Base-by-base conservation (phyloP, 1,284 basidiomycete genomes). In the Agaricales sp. region DNA sequence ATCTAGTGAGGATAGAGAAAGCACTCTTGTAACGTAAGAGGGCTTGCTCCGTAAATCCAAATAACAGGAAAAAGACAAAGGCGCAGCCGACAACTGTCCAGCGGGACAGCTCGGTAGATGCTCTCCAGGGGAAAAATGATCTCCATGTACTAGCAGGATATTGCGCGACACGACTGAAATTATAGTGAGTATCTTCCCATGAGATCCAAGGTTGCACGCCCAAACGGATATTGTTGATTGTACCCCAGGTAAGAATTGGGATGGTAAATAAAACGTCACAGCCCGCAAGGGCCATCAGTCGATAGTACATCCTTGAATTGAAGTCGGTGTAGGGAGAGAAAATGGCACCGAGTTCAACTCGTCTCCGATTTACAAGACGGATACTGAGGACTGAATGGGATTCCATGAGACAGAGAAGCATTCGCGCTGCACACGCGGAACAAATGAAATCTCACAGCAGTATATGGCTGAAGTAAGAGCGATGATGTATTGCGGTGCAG, bases 31-130 rank as follows among this genome's bases (percentile, higher is more conserved):
- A 86, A 53, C 78, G 70, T 55, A 63, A 75, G 53, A 65, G 67
- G 30, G 80, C 80, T 66, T 87, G 82, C 48, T 78, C 75, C 0
- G 80, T 79, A 41, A 84, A 75, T 0, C 83, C 82, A 56, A 86
- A 83, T 65, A 82, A 80, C 1, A 57, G 64, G 59, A 85, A 82
- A 67, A 85, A 85, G 37, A 81, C 20, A 52, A 74, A 52, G 0
- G 73, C 73, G 47, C 71, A 73, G 8, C 70, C 11, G 19, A 73
- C 51, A 21, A 63, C 11, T 2, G 66, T 24, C 69, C 73, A 80
- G 16, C 74, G 67, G 3, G 56, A 62, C 18, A 69, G 37, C 55
- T 77, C 69, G 2, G 71, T 8, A 0, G 56, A 46, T 11, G 51
- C 47, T 0, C 53, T 52, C 0, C 37, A 2, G 0, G 43, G 0